phyloP scores from a whole-genome alignment of 805 yeast genomes.

The Torulaspora gathmanii region DNA sequence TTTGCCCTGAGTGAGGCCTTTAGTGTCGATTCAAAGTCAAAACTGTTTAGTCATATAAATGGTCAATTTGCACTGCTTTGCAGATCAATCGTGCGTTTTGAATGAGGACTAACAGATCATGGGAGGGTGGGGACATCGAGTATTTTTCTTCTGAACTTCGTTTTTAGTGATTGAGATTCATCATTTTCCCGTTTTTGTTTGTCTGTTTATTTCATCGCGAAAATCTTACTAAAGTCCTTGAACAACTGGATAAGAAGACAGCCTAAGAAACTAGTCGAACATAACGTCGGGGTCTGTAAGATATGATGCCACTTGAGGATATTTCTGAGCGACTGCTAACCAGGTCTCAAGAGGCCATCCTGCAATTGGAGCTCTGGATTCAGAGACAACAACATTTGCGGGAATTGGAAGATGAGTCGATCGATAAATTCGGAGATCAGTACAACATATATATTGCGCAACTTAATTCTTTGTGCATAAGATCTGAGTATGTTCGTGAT shows the following conservation, averaged over 20 bases:
- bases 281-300: background rate
- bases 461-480: slow-evolving; percentile 26
- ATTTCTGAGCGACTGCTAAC: slow-evolving; percentile 26
- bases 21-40: no score
- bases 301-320: slow-evolving; percentile 19
- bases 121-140: no score
- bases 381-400: slow-evolving; percentile 21
- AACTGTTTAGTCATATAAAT: no score
- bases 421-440: slow-evolving; percentile 11
- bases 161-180: background rate
- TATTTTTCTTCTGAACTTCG: no score
- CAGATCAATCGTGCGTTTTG: no score
- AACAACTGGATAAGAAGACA: background rate
- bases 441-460: slow-evolving; percentile 28
- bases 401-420: slow-evolving; percentile 9
- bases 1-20: no score
- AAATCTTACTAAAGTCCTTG: background rate
- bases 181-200: background rate
- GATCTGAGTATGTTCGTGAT: slow-evolving; percentile 25
- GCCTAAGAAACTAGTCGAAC: background rate
- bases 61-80: no score
- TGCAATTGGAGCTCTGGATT: slow-evolving; percentile 31
- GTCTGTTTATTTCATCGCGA: slow-evolving; percentile 3
- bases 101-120: no score
- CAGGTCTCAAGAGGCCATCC: slow-evolving; percentile 31